These are phyloP conservation scores for Globisporangium paddicum DNA, from an alignment of 352 stramenopile species.

Conservation along the genomic window DNA sequence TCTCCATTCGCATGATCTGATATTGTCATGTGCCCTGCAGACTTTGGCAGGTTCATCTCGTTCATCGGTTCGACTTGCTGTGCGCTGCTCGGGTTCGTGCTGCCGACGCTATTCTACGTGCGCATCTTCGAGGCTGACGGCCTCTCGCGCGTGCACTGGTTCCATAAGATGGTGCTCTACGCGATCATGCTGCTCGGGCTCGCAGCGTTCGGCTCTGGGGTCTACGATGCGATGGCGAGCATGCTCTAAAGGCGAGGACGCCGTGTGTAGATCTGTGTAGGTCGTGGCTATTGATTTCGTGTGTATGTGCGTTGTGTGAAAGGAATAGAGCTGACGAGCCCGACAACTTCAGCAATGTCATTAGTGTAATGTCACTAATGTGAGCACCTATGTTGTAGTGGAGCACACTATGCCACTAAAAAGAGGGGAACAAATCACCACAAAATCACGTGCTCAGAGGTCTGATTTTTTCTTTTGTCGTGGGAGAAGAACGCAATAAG, in stretches of 20 bases:
- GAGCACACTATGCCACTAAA: too few species aligned
- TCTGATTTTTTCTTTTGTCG: too few species aligned
- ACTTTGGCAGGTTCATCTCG: slow-evolving; percentile 90
- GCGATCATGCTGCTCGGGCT: slow-evolving; percentile 32
- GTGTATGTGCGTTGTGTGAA: too few species aligned
- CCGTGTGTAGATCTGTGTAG: not conserved
- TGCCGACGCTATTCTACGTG: slow-evolving; percentile 85
- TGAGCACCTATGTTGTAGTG: too few species aligned
- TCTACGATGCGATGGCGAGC: slow-evolving; percentile 26
- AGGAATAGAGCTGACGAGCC: too few species aligned
- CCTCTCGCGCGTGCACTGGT: slow-evolving; percentile 11
- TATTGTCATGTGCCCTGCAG: slow-evolving; percentile 20
- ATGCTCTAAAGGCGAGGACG: slow-evolving; percentile 18
- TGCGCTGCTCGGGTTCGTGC: slow-evolving; percentile 85
- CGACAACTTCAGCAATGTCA: too few species aligned
- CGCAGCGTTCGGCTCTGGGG: slow-evolving; percentile 28
- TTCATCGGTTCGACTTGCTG: slow-evolving; percentile 91
- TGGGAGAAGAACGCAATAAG: not conserved
- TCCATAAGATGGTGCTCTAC: slow-evolving; percentile 28
- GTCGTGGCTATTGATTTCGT: not conserved
- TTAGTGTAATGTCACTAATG: too few species aligned
- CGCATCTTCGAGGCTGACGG: slow-evolving; percentile 47
- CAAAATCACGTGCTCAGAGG: too few species aligned
- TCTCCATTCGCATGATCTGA: not conserved
- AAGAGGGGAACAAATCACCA: too few species aligned